Percentiles rank a stretch among this genome's conserved stretches.
These are phyloP conservation scores for Ulvella scutata DNA, from an alignment of 139 green algal species.

Conservation along the genomic window DNA sequence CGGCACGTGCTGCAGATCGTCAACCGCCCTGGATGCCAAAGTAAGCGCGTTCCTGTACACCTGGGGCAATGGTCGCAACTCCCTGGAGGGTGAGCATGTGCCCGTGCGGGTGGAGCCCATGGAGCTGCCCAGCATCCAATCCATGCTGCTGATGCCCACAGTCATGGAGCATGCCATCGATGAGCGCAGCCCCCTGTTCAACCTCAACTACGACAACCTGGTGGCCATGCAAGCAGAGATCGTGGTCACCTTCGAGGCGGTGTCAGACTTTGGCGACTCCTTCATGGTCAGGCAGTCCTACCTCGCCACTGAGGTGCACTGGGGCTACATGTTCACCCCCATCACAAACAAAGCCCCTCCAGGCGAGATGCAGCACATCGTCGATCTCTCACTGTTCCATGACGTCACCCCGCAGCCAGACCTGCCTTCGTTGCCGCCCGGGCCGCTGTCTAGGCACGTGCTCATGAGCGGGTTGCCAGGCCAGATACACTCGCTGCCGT, in stretches of 20 bases:
- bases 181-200: conserved; percentile 58
- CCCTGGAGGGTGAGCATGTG: conserved; percentile 63
- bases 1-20: too few species aligned
- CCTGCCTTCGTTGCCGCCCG: conserved; percentile 26
- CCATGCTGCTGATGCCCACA: conserved; percentile 63
- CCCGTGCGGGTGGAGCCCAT: conserved; percentile 23
- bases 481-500: conserved; percentile 29
- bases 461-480: conserved; percentile 15
- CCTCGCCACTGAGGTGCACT: conserved; percentile 59
- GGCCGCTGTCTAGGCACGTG: conserved; percentile 32
- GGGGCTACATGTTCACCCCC: conserved; percentile 45
- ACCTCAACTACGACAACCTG: conserved; percentile 47
- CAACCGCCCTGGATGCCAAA: conserved; percentile 22
- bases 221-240: conserved; percentile 56
- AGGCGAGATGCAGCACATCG: conserved; percentile 24
- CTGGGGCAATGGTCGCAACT: conserved; percentile 46
- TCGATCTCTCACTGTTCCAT: conserved; percentile 67
- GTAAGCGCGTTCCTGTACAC: conserved; percentile 53
- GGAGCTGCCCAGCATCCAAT: conserved; percentile 38
- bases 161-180: conserved; percentile 76
- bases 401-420: conserved; percentile 47
- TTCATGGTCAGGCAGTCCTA: conserved; percentile 70
- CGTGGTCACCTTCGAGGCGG: conserved; percentile 65
- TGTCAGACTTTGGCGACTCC: conserved; percentile 56
- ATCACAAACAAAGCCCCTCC: conserved; percentile 29